These are phyloP conservation scores for Telfairia occidentalis DNA, from an alignment of 331 rosid species.

Conservation along the genomic window DNA sequence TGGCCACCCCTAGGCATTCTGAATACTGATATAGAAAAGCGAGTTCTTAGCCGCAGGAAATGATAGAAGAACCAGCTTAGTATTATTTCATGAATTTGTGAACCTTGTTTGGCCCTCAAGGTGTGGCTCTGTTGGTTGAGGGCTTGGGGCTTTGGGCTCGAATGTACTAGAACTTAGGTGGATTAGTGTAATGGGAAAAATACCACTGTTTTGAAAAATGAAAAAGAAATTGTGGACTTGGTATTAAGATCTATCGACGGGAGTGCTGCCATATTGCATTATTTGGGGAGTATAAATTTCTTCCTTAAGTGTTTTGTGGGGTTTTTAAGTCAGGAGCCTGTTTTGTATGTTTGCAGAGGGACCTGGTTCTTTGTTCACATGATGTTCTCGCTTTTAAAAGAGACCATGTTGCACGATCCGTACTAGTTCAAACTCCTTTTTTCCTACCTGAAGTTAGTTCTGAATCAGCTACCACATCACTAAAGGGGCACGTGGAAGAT, in stretches of 20 bases:
- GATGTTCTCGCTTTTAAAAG: slow-evolving; percentile 73
- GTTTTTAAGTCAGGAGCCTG: background rate
- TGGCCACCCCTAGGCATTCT: background rate
- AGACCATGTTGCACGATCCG: slow-evolving; percentile 68
- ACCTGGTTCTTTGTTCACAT: slow-evolving; percentile 83
- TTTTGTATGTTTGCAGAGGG: slow-evolving; percentile 57
- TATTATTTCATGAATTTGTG: background rate
- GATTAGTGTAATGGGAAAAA: background rate
- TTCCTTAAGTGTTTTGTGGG: background rate
- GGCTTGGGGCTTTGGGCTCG: background rate
- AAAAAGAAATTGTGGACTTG: background rate
- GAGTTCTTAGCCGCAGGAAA: background rate
- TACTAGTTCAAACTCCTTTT: slow-evolving; percentile 50
- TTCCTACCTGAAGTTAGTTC: slow-evolving; percentile 74
- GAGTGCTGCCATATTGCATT: background rate
- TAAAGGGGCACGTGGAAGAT: slow-evolving; percentile 71
- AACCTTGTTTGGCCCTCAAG: background rate
- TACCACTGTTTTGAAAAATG: background rate
- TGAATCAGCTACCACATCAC: slow-evolving; percentile 95
- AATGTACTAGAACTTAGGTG: background rate
- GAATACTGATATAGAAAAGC: background rate
- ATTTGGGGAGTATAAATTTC: background rate
- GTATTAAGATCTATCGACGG: background rate
- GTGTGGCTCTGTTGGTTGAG: background rate
- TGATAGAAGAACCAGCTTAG: background rate